Evolutionary conservation across 257 asterid species (phyloP).

Genomic region (Solanum pennellii): DNA sequence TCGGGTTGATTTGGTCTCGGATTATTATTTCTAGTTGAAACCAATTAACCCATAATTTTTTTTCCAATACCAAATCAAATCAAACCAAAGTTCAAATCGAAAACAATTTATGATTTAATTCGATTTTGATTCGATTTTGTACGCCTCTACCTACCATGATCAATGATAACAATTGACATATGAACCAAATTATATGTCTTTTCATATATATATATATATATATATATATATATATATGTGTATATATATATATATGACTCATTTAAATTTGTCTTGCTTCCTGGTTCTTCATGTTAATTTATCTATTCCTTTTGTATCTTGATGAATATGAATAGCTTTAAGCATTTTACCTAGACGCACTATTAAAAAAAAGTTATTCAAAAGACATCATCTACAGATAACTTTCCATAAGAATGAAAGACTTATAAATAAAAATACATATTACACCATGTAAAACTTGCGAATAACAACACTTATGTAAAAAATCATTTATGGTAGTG

Average conservation of each 20-base stretch:
- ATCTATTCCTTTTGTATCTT: background rate
- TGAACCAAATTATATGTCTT: background rate
- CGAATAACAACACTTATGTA: background rate
- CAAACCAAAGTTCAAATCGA: no score
- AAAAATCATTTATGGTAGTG: background rate
- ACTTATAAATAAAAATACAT: background rate
- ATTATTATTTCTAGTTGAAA: no score
- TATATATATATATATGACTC: background rate
- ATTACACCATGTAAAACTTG: background rate
- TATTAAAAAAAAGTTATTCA: background rate
- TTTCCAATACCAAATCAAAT: no score
- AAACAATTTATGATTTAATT: no score
- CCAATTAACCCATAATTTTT: fast-evolving
- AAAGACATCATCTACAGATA: background rate
- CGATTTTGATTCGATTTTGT: no score
- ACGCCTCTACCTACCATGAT: background rate
- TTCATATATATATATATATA: background rate
- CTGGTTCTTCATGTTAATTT: background rate
- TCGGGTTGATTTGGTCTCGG: fast-evolving
- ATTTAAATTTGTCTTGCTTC: background rate
- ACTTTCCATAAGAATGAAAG: background rate
- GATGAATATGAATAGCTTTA: background rate
- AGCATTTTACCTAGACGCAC: background rate
- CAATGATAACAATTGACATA: background rate
- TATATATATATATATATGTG: no score